phyloP scores from a whole-genome alignment of 2,329 filamentous ascomycete genomes.

The Parascedosporium putredinis region DNA sequence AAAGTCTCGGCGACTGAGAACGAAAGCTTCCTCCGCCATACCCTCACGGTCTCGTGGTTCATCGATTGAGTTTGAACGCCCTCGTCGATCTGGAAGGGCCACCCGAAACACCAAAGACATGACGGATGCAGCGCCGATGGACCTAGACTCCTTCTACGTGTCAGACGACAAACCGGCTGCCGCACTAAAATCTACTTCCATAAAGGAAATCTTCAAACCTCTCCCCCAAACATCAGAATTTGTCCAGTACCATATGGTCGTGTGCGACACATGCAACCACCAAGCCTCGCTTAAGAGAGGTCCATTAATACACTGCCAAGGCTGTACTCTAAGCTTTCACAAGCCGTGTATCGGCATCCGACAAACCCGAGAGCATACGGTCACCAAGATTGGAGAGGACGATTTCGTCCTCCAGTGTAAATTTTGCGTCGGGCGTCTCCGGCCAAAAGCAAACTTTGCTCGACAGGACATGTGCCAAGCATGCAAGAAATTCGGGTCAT shows the following conservation, averaged over 20 bases:
- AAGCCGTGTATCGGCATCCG: conserved; percentile 70
- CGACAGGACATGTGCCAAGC: conserved; percentile 59
- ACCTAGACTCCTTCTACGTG: conserved; percentile 46
- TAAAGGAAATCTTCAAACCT: conserved; percentile 64
- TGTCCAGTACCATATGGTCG: conserved; percentile 53
- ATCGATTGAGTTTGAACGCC: conserved; percentile 42
- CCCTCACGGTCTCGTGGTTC: conserved; percentile 22
- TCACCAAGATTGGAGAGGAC: conserved; percentile 70
- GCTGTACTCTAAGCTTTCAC: conserved; percentile 77
- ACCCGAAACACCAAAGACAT: conserved; percentile 33
- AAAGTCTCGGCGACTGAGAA: not conserved
- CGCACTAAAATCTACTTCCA: conserved; percentile 46
- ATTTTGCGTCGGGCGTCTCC: conserved; percentile 62
- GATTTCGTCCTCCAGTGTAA: conserved; percentile 84
- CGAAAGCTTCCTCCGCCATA: conserved; percentile 10
- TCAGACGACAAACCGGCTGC: conserved; percentile 33
- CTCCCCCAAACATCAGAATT: conserved; percentile 56
- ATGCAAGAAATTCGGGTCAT: conserved; percentile 54
- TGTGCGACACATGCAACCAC: conserved; percentile 63
- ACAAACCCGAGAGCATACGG: conserved; percentile 68
- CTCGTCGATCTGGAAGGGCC: conserved; percentile 37
- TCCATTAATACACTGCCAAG: conserved; percentile 76
- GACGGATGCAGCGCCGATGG: conserved; percentile 41
- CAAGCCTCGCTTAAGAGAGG: conserved; percentile 49
- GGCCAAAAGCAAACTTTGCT: conserved; percentile 56